Conservation (phyloP, 1,139 yeast species). For the Lodderomyces pseudojiufengensis region DNA sequence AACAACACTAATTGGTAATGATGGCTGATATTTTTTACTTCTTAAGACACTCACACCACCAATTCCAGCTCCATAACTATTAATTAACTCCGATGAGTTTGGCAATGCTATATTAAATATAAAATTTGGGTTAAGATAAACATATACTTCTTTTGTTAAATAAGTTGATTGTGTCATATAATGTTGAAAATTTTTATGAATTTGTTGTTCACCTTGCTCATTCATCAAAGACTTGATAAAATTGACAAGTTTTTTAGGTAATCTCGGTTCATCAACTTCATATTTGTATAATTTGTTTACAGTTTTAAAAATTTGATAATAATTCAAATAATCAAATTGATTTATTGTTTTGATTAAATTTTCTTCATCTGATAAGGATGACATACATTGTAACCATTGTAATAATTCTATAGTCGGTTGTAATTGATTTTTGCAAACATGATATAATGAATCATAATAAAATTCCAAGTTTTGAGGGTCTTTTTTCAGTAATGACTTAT, state of each 20-base stretch:
- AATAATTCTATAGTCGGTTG: conserved; percentile 74
- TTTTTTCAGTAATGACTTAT: conserved; percentile 11
- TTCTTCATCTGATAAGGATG: conserved; percentile 54
- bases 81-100: conserved; percentile 54
- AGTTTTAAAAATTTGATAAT: conserved; percentile 66
- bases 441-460: conserved; percentile 53
- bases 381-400: conserved; percentile 88
- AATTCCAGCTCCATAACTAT: conserved; percentile 58
- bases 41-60: conserved; percentile 48
- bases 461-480: conserved; percentile 39
- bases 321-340: conserved; percentile 58
- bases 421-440: conserved; percentile 62
- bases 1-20: conserved; percentile 53
- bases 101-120: conserved; percentile 56
- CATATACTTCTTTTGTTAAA: conserved; percentile 37
- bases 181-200: conserved; percentile 29
- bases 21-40: conserved; percentile 56
- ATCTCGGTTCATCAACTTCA: conserved; percentile 72
- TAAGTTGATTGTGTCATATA: conserved; percentile 45
- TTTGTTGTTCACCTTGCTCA: conserved; percentile 41
- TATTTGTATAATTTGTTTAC: conserved; percentile 71
- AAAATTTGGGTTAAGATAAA: conserved; percentile 47
- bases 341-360: conserved; percentile 55
- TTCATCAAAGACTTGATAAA: conserved; percentile 30
- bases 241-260: conserved; percentile 46